Conservation (phyloP, 257 asterid genomes). For the Orobanche coerulescens region DNA sequence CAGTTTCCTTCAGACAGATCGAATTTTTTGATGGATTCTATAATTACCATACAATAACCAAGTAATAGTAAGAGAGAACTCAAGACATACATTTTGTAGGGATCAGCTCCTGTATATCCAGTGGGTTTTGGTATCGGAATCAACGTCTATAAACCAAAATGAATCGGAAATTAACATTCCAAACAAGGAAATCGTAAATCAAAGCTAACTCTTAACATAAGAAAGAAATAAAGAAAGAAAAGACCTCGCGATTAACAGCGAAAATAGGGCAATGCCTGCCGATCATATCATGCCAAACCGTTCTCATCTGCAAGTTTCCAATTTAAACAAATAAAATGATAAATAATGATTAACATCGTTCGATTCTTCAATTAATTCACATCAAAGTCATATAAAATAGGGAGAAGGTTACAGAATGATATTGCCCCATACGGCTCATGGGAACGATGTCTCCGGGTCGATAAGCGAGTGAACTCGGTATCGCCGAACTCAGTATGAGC, state of each 20-base stretch:
- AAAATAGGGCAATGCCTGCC: constrained; percentile 87
- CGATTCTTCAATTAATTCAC: constrained; percentile 6
- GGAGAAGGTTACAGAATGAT: constrained; percentile 53
- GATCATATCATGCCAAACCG: constrained; percentile 94
- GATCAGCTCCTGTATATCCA: constrained; percentile 94
- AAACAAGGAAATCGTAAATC: background rate
- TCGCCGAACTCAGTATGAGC: constrained; percentile 33
- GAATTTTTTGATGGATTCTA: background rate
- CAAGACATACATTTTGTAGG: constrained; percentile 69
- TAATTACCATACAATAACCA: constrained; percentile 11
- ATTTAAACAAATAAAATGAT: background rate
- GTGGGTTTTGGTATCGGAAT: constrained; percentile 86
- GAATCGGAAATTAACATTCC: background rate
- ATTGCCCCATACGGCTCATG: constrained; percentile 90
- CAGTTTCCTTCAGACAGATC: background rate
- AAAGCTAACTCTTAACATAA: constrained; percentile 22
- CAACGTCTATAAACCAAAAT: constrained; percentile 45
- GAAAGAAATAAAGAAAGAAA: constrained; percentile 14
- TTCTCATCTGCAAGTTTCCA: constrained; percentile 54
- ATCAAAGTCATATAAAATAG: background rate
- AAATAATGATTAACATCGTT: background rate
- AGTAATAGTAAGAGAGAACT: constrained; percentile 11
- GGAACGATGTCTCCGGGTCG: constrained; percentile 89
- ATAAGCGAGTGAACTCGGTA: constrained; percentile 49
- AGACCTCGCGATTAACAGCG: constrained; percentile 96